Evolutionary conservation across 1,284 basidiomycete genomes (phyloP).

Genomic region (Pseudozyma flocculosa): DNA sequence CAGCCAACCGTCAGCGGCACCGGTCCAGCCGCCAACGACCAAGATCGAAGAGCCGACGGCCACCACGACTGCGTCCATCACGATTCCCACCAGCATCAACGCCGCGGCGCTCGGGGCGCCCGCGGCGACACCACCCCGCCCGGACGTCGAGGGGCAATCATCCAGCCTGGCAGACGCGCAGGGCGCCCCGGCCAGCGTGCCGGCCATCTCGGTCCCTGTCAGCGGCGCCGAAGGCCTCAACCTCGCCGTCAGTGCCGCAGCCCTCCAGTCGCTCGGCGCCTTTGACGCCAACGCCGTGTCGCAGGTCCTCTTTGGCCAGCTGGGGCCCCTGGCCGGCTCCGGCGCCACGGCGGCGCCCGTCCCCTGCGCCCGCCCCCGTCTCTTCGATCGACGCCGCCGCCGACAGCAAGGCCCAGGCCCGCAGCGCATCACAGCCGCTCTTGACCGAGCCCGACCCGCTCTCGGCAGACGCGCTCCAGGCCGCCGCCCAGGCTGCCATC

Average conservation of each 20-base stretch:
- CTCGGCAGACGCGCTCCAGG: constrained; percentile 22
- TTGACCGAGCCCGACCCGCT: constrained; percentile 7
- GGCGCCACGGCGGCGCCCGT: too few species aligned
- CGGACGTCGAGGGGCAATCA: too few species aligned
- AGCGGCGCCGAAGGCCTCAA: constrained; percentile 1
- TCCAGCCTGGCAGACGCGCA: too few species aligned
- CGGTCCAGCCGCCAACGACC: not conserved
- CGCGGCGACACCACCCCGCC: constrained; percentile 3
- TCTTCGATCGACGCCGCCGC: too few species aligned
- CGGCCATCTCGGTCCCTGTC: too few species aligned
- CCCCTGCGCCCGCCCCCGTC: too few species aligned
- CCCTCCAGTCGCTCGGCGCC: constrained; percentile 20
- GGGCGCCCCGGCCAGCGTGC: too few species aligned
- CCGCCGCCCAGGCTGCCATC: constrained; percentile 29
- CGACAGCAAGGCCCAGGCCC: too few species aligned
- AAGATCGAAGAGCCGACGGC: constrained; percentile 13
- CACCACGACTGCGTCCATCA: constrained; percentile 21
- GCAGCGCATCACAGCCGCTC: too few species aligned
- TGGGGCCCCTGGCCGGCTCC: too few species aligned
- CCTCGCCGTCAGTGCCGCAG: constrained; percentile 17
- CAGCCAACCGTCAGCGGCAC: too few species aligned
- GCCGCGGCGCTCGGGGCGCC: constrained; percentile 4
- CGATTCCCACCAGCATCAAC: constrained; percentile 23
- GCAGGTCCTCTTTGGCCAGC: too few species aligned
- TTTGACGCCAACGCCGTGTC: constrained; percentile 3